These are phyloP conservation scores for Talaromyces thailandensis DNA, from an alignment of 495 filamentous ascomycete genomes.

Conservation along the genomic window DNA sequence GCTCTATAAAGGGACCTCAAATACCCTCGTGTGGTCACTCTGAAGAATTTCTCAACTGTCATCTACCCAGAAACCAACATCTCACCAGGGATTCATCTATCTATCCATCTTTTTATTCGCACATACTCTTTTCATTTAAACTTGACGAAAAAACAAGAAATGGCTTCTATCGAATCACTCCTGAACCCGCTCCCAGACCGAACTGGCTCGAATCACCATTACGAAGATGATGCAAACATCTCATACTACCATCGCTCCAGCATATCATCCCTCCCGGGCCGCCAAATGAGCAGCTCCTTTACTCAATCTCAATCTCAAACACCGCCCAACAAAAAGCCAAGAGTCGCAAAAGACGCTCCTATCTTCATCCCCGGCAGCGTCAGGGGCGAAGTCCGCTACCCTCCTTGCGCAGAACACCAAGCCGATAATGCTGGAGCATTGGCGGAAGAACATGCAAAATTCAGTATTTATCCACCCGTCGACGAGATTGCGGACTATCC, in stretches of 20 bases:
- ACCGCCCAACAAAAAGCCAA: constrained; percentile 26
- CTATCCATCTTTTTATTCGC: neutral
- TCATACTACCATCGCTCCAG: neutral
- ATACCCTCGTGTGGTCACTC: neutral
- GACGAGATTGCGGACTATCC: constrained; percentile 59
- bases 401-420: constrained; percentile 56
- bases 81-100: neutral
- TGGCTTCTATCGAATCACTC: constrained; percentile 25
- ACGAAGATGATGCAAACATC: neutral
- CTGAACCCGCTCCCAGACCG: constrained; percentile 18
- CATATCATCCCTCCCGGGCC: neutral
- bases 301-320: neutral
- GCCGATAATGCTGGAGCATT: constrained; percentile 42
- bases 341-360: constrained; percentile 51
- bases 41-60: neutral
- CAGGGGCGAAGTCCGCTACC: constrained; percentile 56
- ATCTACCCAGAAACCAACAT: neutral
- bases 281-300: neutral
- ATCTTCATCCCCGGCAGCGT: constrained; percentile 47
- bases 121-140: neutral
- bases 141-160: neutral
- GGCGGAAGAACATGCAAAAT: constrained; percentile 45
- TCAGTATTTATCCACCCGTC: constrained; percentile 51
- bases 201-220: neutral
- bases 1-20: neutral